A percentile compares a stretch with the other conserved stretches of the same genome.
phyloP scores from a whole-genome alignment of 352 stramenopile genomes.

The Phytopythium kandeliae region DNA sequence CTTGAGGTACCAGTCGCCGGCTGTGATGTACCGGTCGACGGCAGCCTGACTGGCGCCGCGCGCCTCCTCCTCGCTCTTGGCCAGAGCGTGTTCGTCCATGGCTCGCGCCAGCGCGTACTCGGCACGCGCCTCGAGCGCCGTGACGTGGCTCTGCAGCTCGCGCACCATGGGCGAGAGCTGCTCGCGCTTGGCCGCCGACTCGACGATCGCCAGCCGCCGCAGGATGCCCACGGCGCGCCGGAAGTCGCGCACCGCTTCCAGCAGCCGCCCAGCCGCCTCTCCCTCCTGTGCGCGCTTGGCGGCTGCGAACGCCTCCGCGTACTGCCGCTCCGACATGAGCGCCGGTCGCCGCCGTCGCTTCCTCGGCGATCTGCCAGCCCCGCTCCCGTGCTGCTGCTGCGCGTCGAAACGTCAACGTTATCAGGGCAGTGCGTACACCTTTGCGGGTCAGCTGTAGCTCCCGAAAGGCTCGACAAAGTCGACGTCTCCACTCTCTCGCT shows the following conservation, averaged over 20 bases:
- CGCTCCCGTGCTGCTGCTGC: too few species aligned
- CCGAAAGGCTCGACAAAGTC: too few species aligned
- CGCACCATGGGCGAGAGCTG: conserved; percentile 46
- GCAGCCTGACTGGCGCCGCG: background rate
- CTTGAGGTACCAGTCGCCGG: conserved; percentile 65
- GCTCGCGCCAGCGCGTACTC: conserved; percentile 24
- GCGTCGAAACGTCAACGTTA: too few species aligned
- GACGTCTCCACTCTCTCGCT: background rate
- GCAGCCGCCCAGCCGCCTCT: background rate
- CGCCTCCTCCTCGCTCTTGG: conserved; percentile 17
- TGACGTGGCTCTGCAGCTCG: conserved; percentile 44
- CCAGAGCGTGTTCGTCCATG: conserved; percentile 32
- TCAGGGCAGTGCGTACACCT: too few species aligned
- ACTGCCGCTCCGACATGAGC: conserved; percentile 48
- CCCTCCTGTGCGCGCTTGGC: conserved; percentile 37
- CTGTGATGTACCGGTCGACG: conserved; percentile 49
- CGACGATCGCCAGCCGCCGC: conserved; percentile 59
- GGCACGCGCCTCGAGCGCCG: conserved; percentile 26
- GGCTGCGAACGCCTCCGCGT: conserved; percentile 56
- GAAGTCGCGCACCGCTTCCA: conserved; percentile 37
- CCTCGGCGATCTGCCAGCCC: background rate
- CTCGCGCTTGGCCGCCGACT: conserved; percentile 63
- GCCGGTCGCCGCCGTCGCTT: background rate
- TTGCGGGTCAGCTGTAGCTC: too few species aligned
- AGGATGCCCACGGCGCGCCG: conserved; percentile 54